Evolutionary conservation across 2,329 filamentous ascomycete genomes (phyloP).

Genomic region (Aspergillus terreus): DNA sequence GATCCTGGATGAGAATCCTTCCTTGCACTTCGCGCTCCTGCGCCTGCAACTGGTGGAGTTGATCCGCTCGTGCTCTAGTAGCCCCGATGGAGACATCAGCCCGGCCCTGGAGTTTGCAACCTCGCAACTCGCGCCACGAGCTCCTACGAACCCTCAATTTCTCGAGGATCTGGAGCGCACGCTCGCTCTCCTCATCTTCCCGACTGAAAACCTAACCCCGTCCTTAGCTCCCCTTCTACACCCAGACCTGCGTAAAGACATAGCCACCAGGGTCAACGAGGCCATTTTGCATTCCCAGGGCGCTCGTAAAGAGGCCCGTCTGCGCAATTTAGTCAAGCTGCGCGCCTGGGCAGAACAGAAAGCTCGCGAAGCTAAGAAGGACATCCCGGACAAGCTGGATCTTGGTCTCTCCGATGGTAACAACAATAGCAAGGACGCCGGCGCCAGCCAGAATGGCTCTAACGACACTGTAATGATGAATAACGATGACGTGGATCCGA

Average conservation of each 20-base stretch:
- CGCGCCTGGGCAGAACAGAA: conserved; percentile 76
- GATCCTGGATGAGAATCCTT: conserved; percentile 81
- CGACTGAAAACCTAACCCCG: conserved; percentile 72
- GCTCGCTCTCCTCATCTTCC: conserved; percentile 87
- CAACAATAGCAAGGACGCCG: conserved; percentile 20
- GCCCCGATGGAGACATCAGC: conserved; percentile 66
- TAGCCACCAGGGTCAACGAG: conserved; percentile 87
- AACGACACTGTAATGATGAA: conserved; percentile 41
- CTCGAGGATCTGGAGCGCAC: conserved; percentile 85
- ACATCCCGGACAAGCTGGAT: conserved; percentile 44
- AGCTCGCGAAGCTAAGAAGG: conserved; percentile 45
- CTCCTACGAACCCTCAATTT: conserved; percentile 75
- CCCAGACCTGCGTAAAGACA: conserved; percentile 71
- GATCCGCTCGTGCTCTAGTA: conserved; percentile 70
- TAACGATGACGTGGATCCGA: conserved; percentile 38
- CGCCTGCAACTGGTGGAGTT: conserved; percentile 91
- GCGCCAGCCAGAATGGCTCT: conserved; percentile 25
- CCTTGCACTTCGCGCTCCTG: conserved; percentile 83
- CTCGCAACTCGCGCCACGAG: conserved; percentile 79
- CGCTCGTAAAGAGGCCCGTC: conserved; percentile 71
- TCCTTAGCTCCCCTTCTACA: conserved; percentile 73
- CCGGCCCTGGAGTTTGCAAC: conserved; percentile 84
- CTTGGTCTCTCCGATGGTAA: conserved; percentile 39
- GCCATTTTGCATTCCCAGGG: conserved; percentile 75
- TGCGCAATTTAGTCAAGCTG: conserved; percentile 75